These are phyloP conservation scores for Kuraishia capsulata DNA, from an alignment of 805 yeast species.

Conservation along the genomic window DNA sequence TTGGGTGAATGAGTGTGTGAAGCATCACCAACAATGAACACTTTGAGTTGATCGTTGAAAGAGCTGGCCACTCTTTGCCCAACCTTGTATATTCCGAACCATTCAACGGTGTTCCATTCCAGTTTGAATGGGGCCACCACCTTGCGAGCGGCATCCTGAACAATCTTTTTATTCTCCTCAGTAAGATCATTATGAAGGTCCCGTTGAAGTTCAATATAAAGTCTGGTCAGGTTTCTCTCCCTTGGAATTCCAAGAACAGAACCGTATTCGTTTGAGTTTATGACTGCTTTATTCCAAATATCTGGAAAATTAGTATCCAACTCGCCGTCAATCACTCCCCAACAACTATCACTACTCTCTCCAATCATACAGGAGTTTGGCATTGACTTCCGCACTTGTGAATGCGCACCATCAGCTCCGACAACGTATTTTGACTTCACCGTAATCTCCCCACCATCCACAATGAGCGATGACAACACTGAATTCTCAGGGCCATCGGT, in stretches of 20 bases:
- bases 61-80: conserved; percentile 21
- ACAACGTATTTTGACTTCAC: conserved; percentile 21
- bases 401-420: conserved; percentile 25
- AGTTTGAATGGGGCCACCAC: conserved; percentile 14
- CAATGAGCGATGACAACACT: not conserved
- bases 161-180: conserved; percentile 11
- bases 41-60: conserved; percentile 11
- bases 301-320: conserved; percentile 26
- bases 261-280: conserved; percentile 20
- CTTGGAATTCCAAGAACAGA: conserved; percentile 25
- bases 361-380: conserved; percentile 22
- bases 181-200: conserved; percentile 5
- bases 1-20: conserved; percentile 23
- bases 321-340: conserved; percentile 28
- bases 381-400: conserved; percentile 20
- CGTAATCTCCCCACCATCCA: conserved; percentile 3
- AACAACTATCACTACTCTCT: conserved; percentile 23
- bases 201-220: conserved; percentile 19
- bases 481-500: conserved; percentile 2
- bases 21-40: conserved; percentile 23
- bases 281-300: conserved; percentile 22
- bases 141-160: conserved; percentile 14
- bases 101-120: conserved; percentile 18
- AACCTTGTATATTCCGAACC: conserved; percentile 23
- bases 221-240: conserved; percentile 21